Evolutionary conservation across 495 filamentous ascomycete genomes (phyloP), one percentile per base, ranked within the genome.

Genomic region (Friedmanniomyces simplex): DNA sequence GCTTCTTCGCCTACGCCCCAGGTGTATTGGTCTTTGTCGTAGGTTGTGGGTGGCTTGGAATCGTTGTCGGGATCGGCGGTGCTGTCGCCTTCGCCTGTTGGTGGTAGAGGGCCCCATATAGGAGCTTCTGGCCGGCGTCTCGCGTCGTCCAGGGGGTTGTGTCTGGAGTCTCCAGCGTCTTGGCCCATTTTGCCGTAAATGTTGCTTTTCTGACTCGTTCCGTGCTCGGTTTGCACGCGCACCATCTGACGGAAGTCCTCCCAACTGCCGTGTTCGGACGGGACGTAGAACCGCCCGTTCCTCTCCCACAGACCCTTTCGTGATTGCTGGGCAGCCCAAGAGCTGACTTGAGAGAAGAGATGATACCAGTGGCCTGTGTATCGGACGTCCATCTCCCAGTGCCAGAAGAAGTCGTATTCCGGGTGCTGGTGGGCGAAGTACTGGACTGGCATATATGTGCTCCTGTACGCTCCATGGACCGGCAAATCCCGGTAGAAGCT

Each of bases 341-440:
- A 70, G 42, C 76, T 74, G 39, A 93, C 72, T 64, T 84, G 83
- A 63, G 83, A 78, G 66, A 97, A 87, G 24, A 97, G 75, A 62
- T 96, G 85, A 69, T 95, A 93, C 77, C 85, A 95, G 70, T 98
- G 91, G n/a, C 93, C 94, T 0, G 86, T 95, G 69, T 96, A 95
- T 2, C 93, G 84, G 36, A 89, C 82, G 66, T 98, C 93, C 85
- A 97, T 95, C 71, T 98, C 93, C 90, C 91, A 96, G 65, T 98
- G 90, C 93, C 93, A 98, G 71, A 91, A 87, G 71, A 84, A 88
- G 56, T 97, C 94, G 67, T 93, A 98, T 66, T 96, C 91, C 0
- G 88, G 87, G 68, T 98, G 93, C 41, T 82, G 79, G 61, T 88
- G 81, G 16, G 91, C 85, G 65, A 96, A 98, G 69, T 87, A 85